Conservation (phyloP, 2,329 filamentous ascomycete species). For the Rosellinia necatrix region DNA sequence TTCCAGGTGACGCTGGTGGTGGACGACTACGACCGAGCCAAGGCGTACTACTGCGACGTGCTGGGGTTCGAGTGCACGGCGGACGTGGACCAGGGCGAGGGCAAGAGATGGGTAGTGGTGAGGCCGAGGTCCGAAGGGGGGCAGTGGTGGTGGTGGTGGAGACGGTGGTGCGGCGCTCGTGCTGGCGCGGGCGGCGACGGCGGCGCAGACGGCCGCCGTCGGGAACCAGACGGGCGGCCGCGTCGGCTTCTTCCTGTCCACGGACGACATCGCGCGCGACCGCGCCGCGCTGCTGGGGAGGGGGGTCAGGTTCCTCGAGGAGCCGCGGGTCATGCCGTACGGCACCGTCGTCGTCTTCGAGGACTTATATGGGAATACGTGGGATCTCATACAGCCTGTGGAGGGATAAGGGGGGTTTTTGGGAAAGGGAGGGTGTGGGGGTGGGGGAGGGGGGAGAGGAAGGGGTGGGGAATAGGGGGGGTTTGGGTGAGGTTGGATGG, state of each 20-base stretch:
- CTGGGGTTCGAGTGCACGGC: conserved; percentile 19
- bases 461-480: too few species aligned
- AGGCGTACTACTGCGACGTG: conserved; percentile 24
- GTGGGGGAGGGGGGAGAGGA: too few species aligned
- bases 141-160: conserved; percentile 15
- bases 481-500: too few species aligned
- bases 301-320: conserved; percentile 23
- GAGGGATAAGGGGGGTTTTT: background rate
- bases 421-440: background rate
- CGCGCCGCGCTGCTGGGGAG: conserved; percentile 9
- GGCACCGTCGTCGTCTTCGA: conserved; percentile 22
- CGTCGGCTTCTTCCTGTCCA: conserved; percentile 24
- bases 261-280: conserved; percentile 23
- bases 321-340: conserved; percentile 20
- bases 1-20: conserved; percentile 23
- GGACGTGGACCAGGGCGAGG: conserved; percentile 15
- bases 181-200: conserved; percentile 20
- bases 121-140: conserved; percentile 20
- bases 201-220: conserved; percentile 10
- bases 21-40: conserved; percentile 25
- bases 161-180: conserved; percentile 17
- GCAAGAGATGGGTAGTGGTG: conserved; percentile 22
- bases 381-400: conserved; percentile 19
- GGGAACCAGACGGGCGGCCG: conserved; percentile 22
- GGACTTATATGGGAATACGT: conserved; percentile 23